Conservation (phyloP, 1,284 basidiomycete genomes). For the Pterula multifida region DNA sequence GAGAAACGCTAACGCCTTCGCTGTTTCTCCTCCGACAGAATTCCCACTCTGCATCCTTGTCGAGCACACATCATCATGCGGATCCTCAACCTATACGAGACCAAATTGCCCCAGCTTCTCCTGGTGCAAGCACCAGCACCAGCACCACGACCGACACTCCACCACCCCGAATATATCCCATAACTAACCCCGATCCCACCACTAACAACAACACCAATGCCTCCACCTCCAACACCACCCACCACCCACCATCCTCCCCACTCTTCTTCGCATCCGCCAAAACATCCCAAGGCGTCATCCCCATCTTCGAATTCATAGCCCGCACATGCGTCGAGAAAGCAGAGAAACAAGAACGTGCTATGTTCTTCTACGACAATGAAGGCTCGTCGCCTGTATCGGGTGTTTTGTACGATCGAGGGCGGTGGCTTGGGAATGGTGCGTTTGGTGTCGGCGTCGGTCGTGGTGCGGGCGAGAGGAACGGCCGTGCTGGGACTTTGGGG, state of each 20-base stretch:
- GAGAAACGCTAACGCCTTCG: not conserved
- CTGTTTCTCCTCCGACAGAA: not conserved
- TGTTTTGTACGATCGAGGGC: conserved; percentile 11
- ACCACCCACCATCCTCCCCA: not conserved
- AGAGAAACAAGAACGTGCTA: not conserved
- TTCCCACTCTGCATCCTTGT: not conserved
- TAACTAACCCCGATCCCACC: not conserved
- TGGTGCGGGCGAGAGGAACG: conserved; percentile 1
- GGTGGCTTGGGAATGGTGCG: conserved; percentile 6
- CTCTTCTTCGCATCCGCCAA: not conserved
- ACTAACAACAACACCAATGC: not conserved
- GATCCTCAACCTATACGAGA: too few relatives aligned
- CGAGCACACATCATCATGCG: not conserved
- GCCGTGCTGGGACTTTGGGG: conserved; percentile 4
- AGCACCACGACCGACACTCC: too few relatives aligned
- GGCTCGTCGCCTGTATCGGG: too few relatives aligned
- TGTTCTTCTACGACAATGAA: not conserved
- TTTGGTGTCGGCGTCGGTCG: conserved; percentile 11
- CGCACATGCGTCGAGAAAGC: not conserved
- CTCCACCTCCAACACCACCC: not conserved
- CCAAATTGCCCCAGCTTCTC: too few relatives aligned
- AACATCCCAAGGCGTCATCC: not conserved
- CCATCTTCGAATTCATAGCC: not conserved
- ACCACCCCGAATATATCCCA: too few relatives aligned
- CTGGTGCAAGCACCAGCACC: too few relatives aligned